Percentiles rank a stretch among this genome's conserved stretches.
These are phyloP conservation scores for Pleurostoma richardsiae DNA, from an alignment of 2,329 filamentous ascomycete genomes.

Conservation along the genomic window DNA sequence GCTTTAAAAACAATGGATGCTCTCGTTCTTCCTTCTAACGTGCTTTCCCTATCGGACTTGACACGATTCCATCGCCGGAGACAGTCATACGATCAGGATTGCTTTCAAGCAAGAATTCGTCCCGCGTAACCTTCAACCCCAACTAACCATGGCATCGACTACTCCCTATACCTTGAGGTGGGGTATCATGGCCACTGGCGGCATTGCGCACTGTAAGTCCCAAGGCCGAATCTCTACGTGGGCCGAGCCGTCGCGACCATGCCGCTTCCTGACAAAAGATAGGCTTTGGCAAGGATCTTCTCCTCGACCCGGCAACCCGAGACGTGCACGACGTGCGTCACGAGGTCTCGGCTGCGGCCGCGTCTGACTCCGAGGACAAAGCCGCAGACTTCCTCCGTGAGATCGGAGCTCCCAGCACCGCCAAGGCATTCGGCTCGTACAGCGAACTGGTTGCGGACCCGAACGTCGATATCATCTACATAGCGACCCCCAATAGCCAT, in stretches of 20 bases:
- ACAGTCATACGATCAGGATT: no score
- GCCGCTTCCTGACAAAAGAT: neutral
- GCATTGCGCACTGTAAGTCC: constrained; percentile 50
- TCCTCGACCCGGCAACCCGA: constrained; percentile 66
- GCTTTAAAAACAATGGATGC: no score
- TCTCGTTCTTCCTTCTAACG: no score
- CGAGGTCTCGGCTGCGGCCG: constrained; percentile 73
- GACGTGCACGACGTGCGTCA: constrained; percentile 70
- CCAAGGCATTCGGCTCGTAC: constrained; percentile 75
- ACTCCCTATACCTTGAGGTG: constrained; percentile 47
- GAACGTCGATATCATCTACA: constrained; percentile 79
- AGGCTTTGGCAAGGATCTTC: constrained; percentile 73
- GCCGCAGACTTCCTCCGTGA: constrained; percentile 70
- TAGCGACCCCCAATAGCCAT: constrained; percentile 87
- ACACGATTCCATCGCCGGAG: no score
- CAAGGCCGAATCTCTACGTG: neutral
- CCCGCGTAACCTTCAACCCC: no score
- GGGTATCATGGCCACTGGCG: constrained; percentile 58
- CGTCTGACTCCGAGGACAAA: constrained; percentile 65
- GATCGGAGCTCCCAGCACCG: constrained; percentile 61
- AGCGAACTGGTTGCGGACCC: constrained; percentile 73
- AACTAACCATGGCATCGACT: no score
- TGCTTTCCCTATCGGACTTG: no score
- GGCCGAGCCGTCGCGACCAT: constrained; percentile 1
- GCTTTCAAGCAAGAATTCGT: no score